phyloP scores from a whole-genome alignment of 106 monocot genomes.

The Acorus calamus region DNA sequence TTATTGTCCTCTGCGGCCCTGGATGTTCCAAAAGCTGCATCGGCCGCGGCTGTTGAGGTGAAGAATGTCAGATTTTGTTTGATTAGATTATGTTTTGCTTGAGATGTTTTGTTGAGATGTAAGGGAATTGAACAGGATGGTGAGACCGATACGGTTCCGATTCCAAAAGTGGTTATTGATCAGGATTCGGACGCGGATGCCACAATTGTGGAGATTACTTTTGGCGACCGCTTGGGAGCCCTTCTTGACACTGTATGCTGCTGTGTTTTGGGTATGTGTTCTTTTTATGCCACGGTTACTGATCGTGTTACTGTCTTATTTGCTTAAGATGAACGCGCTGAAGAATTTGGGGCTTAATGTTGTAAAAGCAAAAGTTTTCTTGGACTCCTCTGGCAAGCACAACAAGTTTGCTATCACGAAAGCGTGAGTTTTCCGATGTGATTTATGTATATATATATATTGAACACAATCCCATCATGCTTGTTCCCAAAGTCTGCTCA shows the following conservation, averaged over 20 bases:
- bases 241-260: constrained; percentile 86
- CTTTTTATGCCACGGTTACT: background rate
- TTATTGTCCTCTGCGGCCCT: constrained; percentile 30
- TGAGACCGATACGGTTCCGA: constrained; percentile 60
- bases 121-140: constrained; percentile 45
- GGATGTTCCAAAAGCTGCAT: constrained; percentile 39
- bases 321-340: constrained; percentile 69
- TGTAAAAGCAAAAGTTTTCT: constrained; percentile 74
- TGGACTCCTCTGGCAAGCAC: constrained; percentile 96
- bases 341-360: constrained; percentile 87
- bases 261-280: background rate
- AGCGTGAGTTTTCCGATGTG: constrained; percentile 32
- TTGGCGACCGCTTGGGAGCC: constrained; percentile 91
- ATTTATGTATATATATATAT: constrained; percentile 1
- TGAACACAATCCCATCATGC: background rate
- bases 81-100: constrained; percentile 5
- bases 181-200: constrained; percentile 90
- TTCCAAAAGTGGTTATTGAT: constrained; percentile 91
- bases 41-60: constrained; percentile 72
- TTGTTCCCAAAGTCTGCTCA: background rate
- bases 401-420: constrained; percentile 87
- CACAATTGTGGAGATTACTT: constrained; percentile 88
- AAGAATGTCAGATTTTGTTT: background rate
- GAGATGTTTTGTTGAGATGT: constrained; percentile 7
- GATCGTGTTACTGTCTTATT: background rate